Evolutionary conservation across 2,329 filamentous ascomycete genomes (phyloP).

Genomic region (Aureobasidium pullulans): DNA sequence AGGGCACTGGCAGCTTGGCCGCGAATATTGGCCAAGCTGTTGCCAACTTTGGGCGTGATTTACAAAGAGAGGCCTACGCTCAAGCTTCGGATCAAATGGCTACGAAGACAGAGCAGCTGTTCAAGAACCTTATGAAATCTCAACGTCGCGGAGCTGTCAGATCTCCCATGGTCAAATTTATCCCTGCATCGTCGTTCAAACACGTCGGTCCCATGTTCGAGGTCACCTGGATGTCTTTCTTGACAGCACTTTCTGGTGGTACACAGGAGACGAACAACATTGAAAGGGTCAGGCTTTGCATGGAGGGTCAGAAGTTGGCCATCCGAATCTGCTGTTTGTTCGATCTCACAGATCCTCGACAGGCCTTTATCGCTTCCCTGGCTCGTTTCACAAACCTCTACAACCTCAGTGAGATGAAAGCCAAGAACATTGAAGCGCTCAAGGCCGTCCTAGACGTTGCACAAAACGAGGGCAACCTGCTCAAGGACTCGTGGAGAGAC

Average conservation of each 20-base stretch:
- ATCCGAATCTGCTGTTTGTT: constrained; percentile 92
- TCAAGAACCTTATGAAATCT: constrained; percentile 85
- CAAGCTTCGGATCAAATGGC: constrained; percentile 95
- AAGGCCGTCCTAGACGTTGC: constrained; percentile 88
- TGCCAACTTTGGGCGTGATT: constrained; percentile 82
- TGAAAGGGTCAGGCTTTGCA: constrained; percentile 83
- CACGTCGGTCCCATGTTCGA: constrained; percentile 98
- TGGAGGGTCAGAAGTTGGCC: constrained; percentile 91
- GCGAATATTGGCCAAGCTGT: constrained; percentile 82
- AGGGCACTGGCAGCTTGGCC: constrained; percentile 61
- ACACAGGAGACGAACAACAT: constrained; percentile 91
- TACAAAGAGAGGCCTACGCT: constrained; percentile 86
- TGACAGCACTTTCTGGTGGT: constrained; percentile 86
- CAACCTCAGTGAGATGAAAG: constrained; percentile 88
- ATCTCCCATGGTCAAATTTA: constrained; percentile 63
- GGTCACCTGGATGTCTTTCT: constrained; percentile 98
- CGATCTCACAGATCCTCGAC: constrained; percentile 82
- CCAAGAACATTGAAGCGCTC: constrained; percentile 92
- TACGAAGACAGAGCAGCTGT: constrained; percentile 72
- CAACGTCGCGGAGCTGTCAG: constrained; percentile 71
- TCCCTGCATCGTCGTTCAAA: constrained; percentile 86
- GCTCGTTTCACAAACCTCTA: constrained; percentile 93
- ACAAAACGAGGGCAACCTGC: constrained; percentile 81
- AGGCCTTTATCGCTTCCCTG: constrained; percentile 88
- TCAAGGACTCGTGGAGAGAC: constrained; percentile 91